Evolutionary conservation across 2,329 filamentous ascomycete genomes (phyloP), one percentile per base, ranked within the genome.

Genomic region (Cercospora nicotianae): DNA sequence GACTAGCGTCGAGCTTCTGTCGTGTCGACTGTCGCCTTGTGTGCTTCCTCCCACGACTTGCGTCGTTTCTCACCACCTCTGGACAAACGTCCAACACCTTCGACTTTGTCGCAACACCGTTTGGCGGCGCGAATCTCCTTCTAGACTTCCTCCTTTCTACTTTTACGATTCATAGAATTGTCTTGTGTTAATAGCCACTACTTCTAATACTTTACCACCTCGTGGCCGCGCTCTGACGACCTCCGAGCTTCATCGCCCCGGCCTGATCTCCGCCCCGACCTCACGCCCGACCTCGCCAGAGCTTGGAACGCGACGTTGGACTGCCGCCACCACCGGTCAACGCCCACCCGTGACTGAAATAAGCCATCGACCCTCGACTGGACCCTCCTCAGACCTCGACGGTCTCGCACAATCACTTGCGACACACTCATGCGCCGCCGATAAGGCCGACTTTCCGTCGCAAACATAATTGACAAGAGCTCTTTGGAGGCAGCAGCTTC

Each of bases 401-500:
- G 36, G 31, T 67, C 62, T 45, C 59, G 42, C 65, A 48, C 13
- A 45, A 23, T 18, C 45, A 30, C 45, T 60, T 60, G 67, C 67
- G 67, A 71, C 69, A 63, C 53, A 33, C 63, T 48, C 36, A 73
- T 72, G 72, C 67, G 69, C 68, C 71, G 51, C 48, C 63, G 57
- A 63, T 69, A 65, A 66, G 51, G 28, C 64, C 20, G 63, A 33
- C 61, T 64, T 65, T 68, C 59, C 61, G 70, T 74, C 74, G 73
- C 74, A 75, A 69, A 53, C 67, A 63, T 53, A 20, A 69, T 66
- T 31, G 60, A 63, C 66, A 51, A 48, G 63, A 64, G 60, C 55
- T 77, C 59, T 60, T 79, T 78, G 74, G 71, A 72, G 70, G 36
- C 62, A 67, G 63, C 64, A 61, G 60, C 45, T 57, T 67, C 39